phyloP scores from a whole-genome alignment of 2,329 filamentous ascomycete species.

The Lecanosticta acicola region DNA sequence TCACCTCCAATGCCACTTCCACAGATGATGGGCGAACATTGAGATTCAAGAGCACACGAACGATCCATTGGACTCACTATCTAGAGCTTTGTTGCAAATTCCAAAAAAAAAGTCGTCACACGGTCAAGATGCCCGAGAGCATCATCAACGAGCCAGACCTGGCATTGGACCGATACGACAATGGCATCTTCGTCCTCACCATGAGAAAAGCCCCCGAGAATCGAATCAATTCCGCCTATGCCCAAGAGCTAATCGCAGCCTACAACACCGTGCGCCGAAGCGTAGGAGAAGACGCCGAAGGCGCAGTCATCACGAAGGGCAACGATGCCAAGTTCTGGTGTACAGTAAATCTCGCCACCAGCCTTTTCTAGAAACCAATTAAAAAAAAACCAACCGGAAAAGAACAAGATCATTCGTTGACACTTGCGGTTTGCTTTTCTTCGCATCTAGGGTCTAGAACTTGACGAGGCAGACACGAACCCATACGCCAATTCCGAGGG shows the following conservation, averaged over 20 bases:
- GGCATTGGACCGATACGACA: slow-evolving; percentile 39
- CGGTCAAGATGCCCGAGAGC: slow-evolving; percentile 20
- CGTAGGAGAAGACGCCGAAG: slow-evolving; percentile 45
- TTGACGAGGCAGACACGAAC: slow-evolving; percentile 33
- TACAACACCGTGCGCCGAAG: slow-evolving; percentile 45
- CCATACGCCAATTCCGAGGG: slow-evolving; percentile 33
- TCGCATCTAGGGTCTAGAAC: slow-evolving; percentile 33
- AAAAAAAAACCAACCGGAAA: too few species aligned
- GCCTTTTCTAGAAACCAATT: background rate
- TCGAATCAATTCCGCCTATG: slow-evolving; percentile 46
- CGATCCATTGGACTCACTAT: too few species aligned
- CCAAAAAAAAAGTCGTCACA: background rate
- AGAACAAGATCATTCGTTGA: too few species aligned
- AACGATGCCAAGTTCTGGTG: slow-evolving; percentile 50
- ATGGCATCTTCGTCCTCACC: slow-evolving; percentile 48
- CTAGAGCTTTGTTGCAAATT: too few species aligned
- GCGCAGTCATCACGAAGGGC: slow-evolving; percentile 50
- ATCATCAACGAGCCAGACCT: slow-evolving; percentile 39
- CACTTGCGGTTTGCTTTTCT: background rate
- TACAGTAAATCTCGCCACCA: slow-evolving; percentile 30
- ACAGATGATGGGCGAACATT: too few species aligned
- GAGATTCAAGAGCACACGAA: too few species aligned
- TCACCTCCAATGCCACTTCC: too few species aligned
- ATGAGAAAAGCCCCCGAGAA: slow-evolving; percentile 53
- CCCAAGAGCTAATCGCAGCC: slow-evolving; percentile 50